These are phyloP conservation scores for Elsinoe fawcettii DNA, from an alignment of 2,329 filamentous ascomycete genomes.

Conservation along the genomic window DNA sequence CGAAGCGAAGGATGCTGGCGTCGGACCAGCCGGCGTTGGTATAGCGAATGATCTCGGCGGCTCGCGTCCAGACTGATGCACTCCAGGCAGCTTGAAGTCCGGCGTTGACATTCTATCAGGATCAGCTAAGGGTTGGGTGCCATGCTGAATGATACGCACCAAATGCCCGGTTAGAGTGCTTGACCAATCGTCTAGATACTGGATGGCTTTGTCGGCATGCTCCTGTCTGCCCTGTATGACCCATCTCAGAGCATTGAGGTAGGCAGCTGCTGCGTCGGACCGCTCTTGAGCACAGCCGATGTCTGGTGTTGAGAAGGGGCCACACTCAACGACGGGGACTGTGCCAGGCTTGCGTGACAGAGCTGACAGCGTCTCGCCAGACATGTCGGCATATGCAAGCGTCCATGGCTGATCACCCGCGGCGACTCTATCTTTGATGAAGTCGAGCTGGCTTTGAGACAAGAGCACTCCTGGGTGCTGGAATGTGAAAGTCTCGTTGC, in stretches of 20 bases:
- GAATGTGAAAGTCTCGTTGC: neutral
- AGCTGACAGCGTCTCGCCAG: constrained; percentile 1
- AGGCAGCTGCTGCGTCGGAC: neutral
- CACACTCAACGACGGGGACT: neutral
- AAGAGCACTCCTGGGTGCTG: neutral
- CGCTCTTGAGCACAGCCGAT: constrained; percentile 4
- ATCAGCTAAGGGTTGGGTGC: neutral
- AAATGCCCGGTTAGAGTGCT: neutral
- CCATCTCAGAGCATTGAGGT: constrained; percentile 6
- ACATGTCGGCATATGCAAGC: neutral
- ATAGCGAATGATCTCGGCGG: constrained; percentile 3
- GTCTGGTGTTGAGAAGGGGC: constrained; percentile 1
- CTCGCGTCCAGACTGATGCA: constrained; percentile 3
- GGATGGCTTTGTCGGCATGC: neutral
- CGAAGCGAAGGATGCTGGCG: neutral
- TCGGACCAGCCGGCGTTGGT: constrained; percentile 8
- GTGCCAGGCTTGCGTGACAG: neutral
- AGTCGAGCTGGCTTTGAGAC: neutral
- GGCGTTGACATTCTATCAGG: neutral
- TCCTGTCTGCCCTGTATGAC: neutral
- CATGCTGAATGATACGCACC: neutral
- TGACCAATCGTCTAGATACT: constrained; percentile 2
- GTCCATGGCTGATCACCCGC: constrained; percentile 6
- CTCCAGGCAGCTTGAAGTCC: constrained; percentile 6
- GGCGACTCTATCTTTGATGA: neutral